Percentiles rank a stretch among this genome's conserved stretches.
These are phyloP conservation scores for Peronospora belbahrii DNA, from an alignment of 352 stramenopile species.

Conservation along the genomic window DNA sequence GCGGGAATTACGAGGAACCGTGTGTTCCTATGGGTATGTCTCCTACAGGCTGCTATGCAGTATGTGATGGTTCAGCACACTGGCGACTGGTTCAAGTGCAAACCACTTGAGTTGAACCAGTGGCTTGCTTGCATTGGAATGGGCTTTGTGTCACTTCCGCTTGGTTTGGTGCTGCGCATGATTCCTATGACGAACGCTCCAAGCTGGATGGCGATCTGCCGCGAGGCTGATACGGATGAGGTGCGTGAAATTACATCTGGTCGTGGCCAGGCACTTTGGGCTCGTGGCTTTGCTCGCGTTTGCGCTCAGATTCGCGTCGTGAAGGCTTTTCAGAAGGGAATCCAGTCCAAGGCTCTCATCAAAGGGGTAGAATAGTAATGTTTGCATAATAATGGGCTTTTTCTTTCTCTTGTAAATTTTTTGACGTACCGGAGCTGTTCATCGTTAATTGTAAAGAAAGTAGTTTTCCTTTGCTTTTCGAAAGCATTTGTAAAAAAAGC, in stretches of 20 bases:
- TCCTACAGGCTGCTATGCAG: conserved; percentile 87
- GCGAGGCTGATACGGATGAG: conserved; percentile 39
- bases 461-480: too few species aligned
- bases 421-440: not conserved
- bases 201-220: conserved; percentile 48
- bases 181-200: conserved; percentile 54
- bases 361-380: conserved; percentile 25
- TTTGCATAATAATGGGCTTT: conserved; percentile 4
- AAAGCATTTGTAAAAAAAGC: too few species aligned
- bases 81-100: conserved; percentile 59
- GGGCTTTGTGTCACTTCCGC: conserved; percentile 38
- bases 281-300: conserved; percentile 42
- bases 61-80: conserved; percentile 93
- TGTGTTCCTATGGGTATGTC: conserved; percentile 88
- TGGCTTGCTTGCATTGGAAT: conserved; percentile 57
- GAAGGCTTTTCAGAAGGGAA: conserved; percentile 54
- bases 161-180: conserved; percentile 43
- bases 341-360: conserved; percentile 33
- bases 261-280: conserved; percentile 48
- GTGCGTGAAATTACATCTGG: conserved; percentile 24
- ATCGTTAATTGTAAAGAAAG: too few species aligned
- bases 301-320: conserved; percentile 57
- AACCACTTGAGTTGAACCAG: conserved; percentile 32
- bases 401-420: not conserved
- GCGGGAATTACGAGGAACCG: conserved; percentile 84